Percentiles rank a stretch among this genome's conserved stretches.
Conservation (phyloP, 1,284 basidiomycete genomes). For the Cryptococcus sp. region DNA sequence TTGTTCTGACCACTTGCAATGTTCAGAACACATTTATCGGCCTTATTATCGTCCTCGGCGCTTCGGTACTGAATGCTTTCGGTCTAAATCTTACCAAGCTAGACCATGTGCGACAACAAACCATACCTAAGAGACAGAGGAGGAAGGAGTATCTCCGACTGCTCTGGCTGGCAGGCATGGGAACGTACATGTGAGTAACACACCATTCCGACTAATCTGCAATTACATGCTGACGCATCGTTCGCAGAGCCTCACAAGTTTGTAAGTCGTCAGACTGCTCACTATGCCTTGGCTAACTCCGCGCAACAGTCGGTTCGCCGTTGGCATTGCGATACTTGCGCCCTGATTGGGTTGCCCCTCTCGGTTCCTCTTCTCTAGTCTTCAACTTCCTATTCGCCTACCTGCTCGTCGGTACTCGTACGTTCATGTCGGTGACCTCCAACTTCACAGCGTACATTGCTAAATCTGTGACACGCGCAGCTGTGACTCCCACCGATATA, state of each 20-base stretch:
- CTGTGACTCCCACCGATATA: constrained; percentile 51
- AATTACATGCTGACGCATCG: constrained; percentile 9
- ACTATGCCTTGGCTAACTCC: neutral
- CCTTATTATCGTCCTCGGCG: constrained; percentile 47
- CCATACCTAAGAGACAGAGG: constrained; percentile 43
- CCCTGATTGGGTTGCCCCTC: constrained; percentile 54
- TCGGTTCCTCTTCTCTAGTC: constrained; percentile 49
- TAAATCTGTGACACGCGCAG: constrained; percentile 23
- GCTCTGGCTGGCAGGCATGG: constrained; percentile 53
- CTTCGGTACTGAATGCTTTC: constrained; percentile 50
- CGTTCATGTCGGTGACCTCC: constrained; percentile 13
- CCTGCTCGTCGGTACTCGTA: constrained; percentile 53
- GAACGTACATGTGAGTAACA: constrained; percentile 51
- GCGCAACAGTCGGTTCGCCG: constrained; percentile 48
- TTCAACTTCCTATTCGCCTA: constrained; percentile 55
- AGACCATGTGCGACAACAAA: constrained; percentile 49
- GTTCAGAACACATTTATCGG: constrained; percentile 53
- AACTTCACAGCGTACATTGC: neutral
- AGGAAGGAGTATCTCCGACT: constrained; percentile 47
- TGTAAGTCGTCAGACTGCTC: constrained; percentile 29
- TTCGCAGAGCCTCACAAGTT: constrained; percentile 47
- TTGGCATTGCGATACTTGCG: constrained; percentile 51
- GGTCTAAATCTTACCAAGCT: constrained; percentile 54
- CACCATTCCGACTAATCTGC: neutral
- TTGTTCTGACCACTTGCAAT: neutral